These are phyloP conservation scores for Apiospora marii DNA, from an alignment of 2,329 filamentous ascomycete species.

Conservation along the genomic window DNA sequence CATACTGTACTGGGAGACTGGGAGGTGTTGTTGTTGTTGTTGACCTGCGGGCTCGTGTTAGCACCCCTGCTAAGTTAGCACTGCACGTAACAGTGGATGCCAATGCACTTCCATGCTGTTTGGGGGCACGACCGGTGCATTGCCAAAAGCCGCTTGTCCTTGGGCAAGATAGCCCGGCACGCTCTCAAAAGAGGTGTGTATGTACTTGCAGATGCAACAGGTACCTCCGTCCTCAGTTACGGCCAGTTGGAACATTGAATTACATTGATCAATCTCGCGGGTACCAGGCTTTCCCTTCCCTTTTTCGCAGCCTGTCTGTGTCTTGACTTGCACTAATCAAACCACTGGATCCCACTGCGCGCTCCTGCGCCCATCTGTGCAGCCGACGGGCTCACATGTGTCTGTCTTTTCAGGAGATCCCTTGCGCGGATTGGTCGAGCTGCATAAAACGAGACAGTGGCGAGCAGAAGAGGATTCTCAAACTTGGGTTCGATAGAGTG, in stretches of 20 bases:
- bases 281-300: too few species aligned
- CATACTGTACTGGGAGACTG: slow-evolving; percentile 18
- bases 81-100: slow-evolving; percentile 21
- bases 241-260: neutral
- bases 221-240: neutral
- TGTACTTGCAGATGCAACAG: neutral
- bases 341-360: slow-evolving; percentile 9
- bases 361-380: slow-evolving; percentile 12
- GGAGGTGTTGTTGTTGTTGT: slow-evolving; percentile 12
- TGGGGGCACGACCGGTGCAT: slow-evolving; percentile 21
- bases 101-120: slow-evolving; percentile 21
- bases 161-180: neutral
- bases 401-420: slow-evolving; percentile 4
- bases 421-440: neutral
- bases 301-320: neutral
- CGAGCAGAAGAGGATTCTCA: neutral
- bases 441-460: slow-evolving; percentile 2
- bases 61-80: slow-evolving; percentile 19
- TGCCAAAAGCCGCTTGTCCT: slow-evolving; percentile 16
- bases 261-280: too few species aligned
- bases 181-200: too few species aligned
- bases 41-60: slow-evolving; percentile 18
- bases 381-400: slow-evolving; percentile 3
- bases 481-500: slow-evolving; percentile 19
- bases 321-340: slow-evolving; percentile 21